A percentile compares a stretch with the other conserved stretches of the same genome.
These are phyloP conservation scores for Grosmannia huntii DNA, from an alignment of 2,329 filamentous ascomycete genomes.

Conservation along the genomic window DNA sequence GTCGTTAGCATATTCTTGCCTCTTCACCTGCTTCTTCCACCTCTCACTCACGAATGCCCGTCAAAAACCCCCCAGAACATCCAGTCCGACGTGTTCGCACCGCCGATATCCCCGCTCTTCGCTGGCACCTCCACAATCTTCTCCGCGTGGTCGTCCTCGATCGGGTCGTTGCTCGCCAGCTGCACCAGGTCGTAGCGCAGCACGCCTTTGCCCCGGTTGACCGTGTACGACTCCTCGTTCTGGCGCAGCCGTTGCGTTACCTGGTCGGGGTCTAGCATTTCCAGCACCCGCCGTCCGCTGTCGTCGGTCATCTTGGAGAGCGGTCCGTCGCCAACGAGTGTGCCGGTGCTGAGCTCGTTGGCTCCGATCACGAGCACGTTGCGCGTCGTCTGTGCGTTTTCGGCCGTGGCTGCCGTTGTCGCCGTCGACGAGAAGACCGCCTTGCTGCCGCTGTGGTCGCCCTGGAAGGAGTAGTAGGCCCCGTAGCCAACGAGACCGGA, in stretches of 20 bases:
- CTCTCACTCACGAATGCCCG: conserved; percentile 64
- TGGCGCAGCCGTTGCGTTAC: conserved; percentile 78
- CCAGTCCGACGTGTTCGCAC: conserved; percentile 61
- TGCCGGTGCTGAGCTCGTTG: conserved; percentile 79
- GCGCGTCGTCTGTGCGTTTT: conserved; percentile 25
- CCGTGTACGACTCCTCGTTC: conserved; percentile 83
- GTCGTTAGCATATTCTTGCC: neutral
- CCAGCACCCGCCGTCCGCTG: conserved; percentile 72
- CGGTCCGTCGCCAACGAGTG: conserved; percentile 72
- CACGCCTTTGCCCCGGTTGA: conserved; percentile 81
- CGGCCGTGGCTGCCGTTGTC: neutral
- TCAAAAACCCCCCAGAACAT: conserved; percentile 99
- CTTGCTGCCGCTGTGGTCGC: conserved; percentile 10
- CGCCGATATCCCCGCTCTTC: conserved; percentile 19
- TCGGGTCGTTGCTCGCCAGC: conserved; percentile 90
- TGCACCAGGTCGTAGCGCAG: conserved; percentile 92
- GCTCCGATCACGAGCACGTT: conserved; percentile 80
- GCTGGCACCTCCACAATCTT: conserved; percentile 87
- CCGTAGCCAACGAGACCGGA: conserved; percentile 63
- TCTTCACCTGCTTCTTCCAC: no score
- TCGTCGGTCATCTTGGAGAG: conserved; percentile 81
- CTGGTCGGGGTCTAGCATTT: conserved; percentile 95
- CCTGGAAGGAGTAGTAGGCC: conserved; percentile 62
- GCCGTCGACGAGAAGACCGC: conserved; percentile 4
- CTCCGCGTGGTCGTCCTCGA: conserved; percentile 96